Evolutionary conservation across 2,329 filamentous ascomycete species (phyloP), one percentile per base, ranked within the genome.

Genomic region (Macrophomina phaseolina): DNA sequence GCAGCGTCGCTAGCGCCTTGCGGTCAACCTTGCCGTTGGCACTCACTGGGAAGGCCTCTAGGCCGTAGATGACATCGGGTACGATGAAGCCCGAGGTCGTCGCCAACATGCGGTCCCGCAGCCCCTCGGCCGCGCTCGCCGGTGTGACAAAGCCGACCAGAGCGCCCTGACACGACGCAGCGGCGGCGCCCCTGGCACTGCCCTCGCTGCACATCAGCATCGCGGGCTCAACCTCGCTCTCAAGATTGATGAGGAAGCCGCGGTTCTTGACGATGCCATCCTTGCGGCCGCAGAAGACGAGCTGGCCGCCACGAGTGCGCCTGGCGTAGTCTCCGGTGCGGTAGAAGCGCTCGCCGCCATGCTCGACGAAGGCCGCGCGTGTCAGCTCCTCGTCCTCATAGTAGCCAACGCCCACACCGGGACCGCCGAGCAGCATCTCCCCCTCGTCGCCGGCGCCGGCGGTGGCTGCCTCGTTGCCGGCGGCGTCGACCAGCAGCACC

Each of bases 371-470:
- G 0, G 77, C 75, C 32, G 77, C 42, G 4, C 11, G 38, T 11
- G 64, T 67, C 34, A 53, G 46, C n/a, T 36, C 48, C 11, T 63
- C 32, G 30, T 74, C 69, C 11, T 71, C 71, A 9, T 73, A 62
- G 67, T 78, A 78, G 0, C 76, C 76, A 48, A 76, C 74, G 1
- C 78, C 80, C 8, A 82, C 76, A 36, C 79, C 85, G 0, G 85
- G 84, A 0, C 87, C 86, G 70, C 89, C 86, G 40, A 90, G 84
- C 3, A 89, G 81, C 2, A 90, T 77, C 71, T 90, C 87, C 0
- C 77, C 77, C 61, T 76, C 76, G 5, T 73, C 74, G 1, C 87
- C 76, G 8, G 75, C 0, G 76, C 7, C 34, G 23, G 23, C 23
- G 23, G 3, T 23, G 23, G 23, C 23, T 23, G 23, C 23, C 2